Conservation (phyloP, 352 stramenopile genomes). For the Phytophthora cryptogea region DNA sequence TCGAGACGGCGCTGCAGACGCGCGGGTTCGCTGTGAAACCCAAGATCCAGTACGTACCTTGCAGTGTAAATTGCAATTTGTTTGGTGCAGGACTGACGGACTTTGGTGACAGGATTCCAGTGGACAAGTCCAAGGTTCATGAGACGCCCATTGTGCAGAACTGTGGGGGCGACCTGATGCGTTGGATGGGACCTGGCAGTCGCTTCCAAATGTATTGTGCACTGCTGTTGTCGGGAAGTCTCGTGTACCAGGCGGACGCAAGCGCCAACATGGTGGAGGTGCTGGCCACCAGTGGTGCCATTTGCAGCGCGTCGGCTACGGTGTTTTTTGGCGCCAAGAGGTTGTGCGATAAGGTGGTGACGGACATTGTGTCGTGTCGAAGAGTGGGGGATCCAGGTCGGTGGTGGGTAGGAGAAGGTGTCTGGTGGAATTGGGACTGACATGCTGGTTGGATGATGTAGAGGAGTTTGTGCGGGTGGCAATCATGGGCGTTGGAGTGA, state of each 20-base stretch:
- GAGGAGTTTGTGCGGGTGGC: slow-evolving; percentile 65
- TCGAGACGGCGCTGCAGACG: neutral
- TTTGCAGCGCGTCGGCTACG: slow-evolving; percentile 65
- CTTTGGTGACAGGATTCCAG: slow-evolving; percentile 22
- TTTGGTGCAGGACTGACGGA: neutral
- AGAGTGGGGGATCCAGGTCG: slow-evolving; percentile 52
- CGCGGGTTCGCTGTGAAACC: slow-evolving; percentile 25
- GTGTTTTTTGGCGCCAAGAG: slow-evolving; percentile 78
- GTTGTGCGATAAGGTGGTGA: slow-evolving; percentile 71
- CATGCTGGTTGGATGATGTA: neutral
- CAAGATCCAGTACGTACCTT: slow-evolving; percentile 29
- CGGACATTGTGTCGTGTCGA: slow-evolving; percentile 69
- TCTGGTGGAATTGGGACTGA: neutral
- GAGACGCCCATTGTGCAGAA: slow-evolving; percentile 60
- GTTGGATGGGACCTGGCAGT: slow-evolving; percentile 61
- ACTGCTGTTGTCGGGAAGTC: slow-evolving; percentile 60
- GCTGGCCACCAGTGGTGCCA: slow-evolving; percentile 50
- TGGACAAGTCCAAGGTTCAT: slow-evolving; percentile 47
- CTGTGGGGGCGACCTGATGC: slow-evolving; percentile 54
- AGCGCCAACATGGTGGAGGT: slow-evolving; percentile 60
- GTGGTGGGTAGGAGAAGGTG: slow-evolving; percentile 16
- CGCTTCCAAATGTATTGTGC: slow-evolving; percentile 80
- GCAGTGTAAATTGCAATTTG: neutral
- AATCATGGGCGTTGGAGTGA: slow-evolving; percentile 46
- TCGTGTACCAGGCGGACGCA: slow-evolving; percentile 63